Conservation (phyloP, 1,139 yeast species). For the Nakaseomyces glabratus region DNA sequence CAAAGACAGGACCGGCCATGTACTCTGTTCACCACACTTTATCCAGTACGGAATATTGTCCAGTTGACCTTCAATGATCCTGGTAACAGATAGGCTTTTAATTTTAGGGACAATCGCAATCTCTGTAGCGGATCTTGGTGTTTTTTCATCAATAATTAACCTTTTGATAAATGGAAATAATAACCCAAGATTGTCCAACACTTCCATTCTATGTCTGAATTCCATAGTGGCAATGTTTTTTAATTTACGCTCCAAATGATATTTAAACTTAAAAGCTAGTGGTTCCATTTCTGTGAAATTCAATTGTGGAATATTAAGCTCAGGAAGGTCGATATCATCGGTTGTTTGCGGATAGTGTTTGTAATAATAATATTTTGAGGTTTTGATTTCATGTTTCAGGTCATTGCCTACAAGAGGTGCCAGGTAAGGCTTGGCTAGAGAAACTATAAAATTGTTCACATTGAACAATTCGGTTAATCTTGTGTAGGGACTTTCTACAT, state of each 20-base stretch:
- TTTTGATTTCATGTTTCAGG: conserved; percentile 49
- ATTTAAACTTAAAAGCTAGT: conserved; percentile 38
- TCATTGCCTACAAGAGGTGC: conserved; percentile 85
- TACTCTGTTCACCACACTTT: conserved; percentile 80
- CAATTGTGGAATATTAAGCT: conserved; percentile 25
- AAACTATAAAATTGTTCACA: conserved; percentile 83
- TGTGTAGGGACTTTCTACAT: conserved; percentile 64
- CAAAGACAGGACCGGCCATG: conserved; percentile 86
- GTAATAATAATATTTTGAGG: conserved; percentile 31
- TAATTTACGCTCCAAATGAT: conserved; percentile 33
- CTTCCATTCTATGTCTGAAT: conserved; percentile 73
- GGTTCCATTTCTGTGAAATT: conserved; percentile 36
- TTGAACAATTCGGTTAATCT: conserved; percentile 85
- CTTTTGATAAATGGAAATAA: conserved; percentile 64
- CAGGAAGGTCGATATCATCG: conserved; percentile 18
- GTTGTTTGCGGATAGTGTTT: conserved; percentile 28
- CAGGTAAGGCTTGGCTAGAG: conserved; percentile 84
- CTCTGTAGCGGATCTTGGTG: conserved; percentile 68
- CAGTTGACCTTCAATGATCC: conserved; percentile 42
- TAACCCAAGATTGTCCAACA: conserved; percentile 70
- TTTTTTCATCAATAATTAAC: conserved; percentile 77
- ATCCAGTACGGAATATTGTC: conserved; percentile 86
- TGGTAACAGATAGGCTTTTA: conserved; percentile 64
- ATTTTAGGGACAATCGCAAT: conserved; percentile 87
- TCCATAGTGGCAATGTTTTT: conserved; percentile 46